Conservation (phyloP, 768 basidiomycete species). For the Baorangia bicolor region DNA sequence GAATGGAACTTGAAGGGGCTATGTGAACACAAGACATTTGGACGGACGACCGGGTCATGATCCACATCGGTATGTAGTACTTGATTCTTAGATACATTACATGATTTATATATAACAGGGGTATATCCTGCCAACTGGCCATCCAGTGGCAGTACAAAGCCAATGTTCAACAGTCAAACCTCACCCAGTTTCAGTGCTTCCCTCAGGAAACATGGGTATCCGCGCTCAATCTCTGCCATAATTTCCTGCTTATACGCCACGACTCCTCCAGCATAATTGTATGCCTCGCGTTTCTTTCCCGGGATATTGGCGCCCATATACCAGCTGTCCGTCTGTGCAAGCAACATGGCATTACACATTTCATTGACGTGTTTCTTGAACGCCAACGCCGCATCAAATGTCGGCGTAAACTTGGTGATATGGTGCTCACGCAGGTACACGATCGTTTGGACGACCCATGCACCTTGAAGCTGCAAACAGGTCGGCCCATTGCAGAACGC, state of each 20-base stretch:
- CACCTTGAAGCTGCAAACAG: constrained; percentile 1
- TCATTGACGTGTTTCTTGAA: constrained; percentile 14
- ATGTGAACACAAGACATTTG: too few species aligned
- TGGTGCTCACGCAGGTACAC: constrained; percentile 4
- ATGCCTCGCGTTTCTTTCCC: constrained; percentile 7
- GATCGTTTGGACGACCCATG: constrained; percentile 13
- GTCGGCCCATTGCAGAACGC: constrained; percentile 9
- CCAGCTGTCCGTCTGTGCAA: background rate
- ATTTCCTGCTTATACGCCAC: background rate
- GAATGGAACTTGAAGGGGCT: too few species aligned
- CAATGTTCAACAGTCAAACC: background rate
- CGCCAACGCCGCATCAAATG: background rate
- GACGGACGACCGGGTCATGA: too few species aligned
- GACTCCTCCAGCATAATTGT: constrained; percentile 4
- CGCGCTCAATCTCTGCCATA: constrained; percentile 1
- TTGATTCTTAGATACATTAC: too few species aligned
- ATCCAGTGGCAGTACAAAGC: too few species aligned
- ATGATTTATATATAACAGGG: too few species aligned
- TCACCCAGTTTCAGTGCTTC: background rate
- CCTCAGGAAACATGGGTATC: constrained; percentile 12
- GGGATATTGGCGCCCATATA: constrained; percentile 12
- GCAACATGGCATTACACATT: background rate
- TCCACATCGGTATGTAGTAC: too few species aligned
- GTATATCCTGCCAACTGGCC: too few species aligned
- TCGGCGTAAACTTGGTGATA: constrained; percentile 17